These are phyloP conservation scores for Staphylotrichum longicolle DNA, from an alignment of 495 filamentous ascomycete genomes.

Conservation along the genomic window DNA sequence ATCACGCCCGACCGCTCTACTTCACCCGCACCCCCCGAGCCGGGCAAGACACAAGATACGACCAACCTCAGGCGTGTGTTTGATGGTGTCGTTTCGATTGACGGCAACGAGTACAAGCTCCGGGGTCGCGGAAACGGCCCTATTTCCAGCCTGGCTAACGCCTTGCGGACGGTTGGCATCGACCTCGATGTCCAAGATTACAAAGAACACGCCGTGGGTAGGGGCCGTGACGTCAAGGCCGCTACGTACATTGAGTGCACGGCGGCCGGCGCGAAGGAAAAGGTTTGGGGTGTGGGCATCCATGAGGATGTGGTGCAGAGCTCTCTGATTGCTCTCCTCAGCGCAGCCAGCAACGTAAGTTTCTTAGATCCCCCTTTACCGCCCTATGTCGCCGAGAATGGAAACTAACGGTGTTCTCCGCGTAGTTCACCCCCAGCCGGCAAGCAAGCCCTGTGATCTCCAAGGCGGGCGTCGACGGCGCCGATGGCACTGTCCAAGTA, in stretches of 20 bases:
- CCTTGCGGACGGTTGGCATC: conserved; percentile 75
- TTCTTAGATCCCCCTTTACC: background rate
- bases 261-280: conserved; percentile 62
- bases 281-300: conserved; percentile 94
- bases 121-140: conserved; percentile 84
- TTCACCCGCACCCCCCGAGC: conserved; percentile 67
- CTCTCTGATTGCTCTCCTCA: conserved; percentile 82
- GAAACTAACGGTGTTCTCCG: conserved; percentile 18
- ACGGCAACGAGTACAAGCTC: conserved; percentile 74
- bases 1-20: conserved; percentile 81
- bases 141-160: conserved; percentile 82
- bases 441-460: conserved; percentile 55
- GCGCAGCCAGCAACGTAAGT: conserved; percentile 85
- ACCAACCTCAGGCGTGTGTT: conserved; percentile 80
- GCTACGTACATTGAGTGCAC: conserved; percentile 93
- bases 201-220: conserved; percentile 91
- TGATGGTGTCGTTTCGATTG: conserved; percentile 81
- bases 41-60: conserved; percentile 68
- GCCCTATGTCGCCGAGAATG: conserved; percentile 1
- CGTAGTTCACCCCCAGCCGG: conserved; percentile 57
- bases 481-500: conserved; percentile 33
- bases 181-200: conserved; percentile 92
- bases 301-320: conserved; percentile 94
- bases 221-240: conserved; percentile 77
- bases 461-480: conserved; percentile 37